A percentile compares a stretch with the other conserved stretches of the same genome.
These are phyloP conservation scores for Incumbomyces delicatus DNA, from an alignment of 2,329 filamentous ascomycete genomes.

Conservation along the genomic window DNA sequence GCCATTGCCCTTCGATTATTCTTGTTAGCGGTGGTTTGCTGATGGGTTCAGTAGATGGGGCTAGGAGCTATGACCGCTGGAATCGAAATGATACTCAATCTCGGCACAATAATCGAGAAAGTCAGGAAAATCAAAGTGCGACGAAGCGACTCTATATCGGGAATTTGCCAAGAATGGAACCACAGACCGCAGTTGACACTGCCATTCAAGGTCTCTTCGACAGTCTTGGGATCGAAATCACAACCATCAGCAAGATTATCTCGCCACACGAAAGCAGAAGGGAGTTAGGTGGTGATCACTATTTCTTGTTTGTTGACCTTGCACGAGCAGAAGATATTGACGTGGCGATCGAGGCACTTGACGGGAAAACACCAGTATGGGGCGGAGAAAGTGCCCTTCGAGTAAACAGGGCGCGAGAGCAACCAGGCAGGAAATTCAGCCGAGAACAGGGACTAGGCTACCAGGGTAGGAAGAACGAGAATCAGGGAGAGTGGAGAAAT, in stretches of 20 bases:
- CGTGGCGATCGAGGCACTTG: constrained; percentile 39
- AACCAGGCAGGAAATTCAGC: background rate
- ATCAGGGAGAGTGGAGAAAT: background rate
- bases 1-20: background rate
- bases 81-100: constrained; percentile 30
- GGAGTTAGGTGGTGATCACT: constrained; percentile 44
- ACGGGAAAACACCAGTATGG: constrained; percentile 32
- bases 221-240: constrained; percentile 31
- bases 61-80: constrained; percentile 27
- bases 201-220: constrained; percentile 28
- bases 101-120: constrained; percentile 17
- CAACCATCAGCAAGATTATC: constrained; percentile 44
- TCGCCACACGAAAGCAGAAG: constrained; percentile 49
- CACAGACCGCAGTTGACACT: constrained; percentile 32
- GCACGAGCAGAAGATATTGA: constrained; percentile 45
- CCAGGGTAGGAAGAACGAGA: background rate
- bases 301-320: constrained; percentile 60
- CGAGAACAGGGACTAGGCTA: background rate
- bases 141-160: constrained; percentile 37
- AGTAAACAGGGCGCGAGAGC: constrained; percentile 32
- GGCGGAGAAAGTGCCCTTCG: constrained; percentile 26
- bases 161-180: constrained; percentile 35
- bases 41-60: constrained; percentile 24
- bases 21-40: background rate
- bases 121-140: background rate